These are phyloP conservation scores for Teratosphaeria epicoccoides DNA, from an alignment of 2,329 filamentous ascomycete genomes.

Conservation along the genomic window DNA sequence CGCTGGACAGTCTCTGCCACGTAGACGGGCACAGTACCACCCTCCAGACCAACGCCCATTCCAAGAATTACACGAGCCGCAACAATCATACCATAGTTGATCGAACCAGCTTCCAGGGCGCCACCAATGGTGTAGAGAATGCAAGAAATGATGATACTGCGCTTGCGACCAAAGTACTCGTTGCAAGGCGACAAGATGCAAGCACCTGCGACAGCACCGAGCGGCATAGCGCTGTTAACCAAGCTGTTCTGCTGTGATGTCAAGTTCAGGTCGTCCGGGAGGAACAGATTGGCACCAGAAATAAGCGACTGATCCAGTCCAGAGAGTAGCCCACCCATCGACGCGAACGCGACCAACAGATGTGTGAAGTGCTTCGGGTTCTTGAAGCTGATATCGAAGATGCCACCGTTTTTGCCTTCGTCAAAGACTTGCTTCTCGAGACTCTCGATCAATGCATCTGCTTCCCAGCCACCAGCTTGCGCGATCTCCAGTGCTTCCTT, in stretches of 20 bases:
- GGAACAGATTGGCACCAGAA: conserved; percentile 57
- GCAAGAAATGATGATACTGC: conserved; percentile 59
- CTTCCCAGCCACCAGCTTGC: conserved; percentile 30
- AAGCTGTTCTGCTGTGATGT: conserved; percentile 48
- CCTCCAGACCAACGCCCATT: conserved; percentile 60
- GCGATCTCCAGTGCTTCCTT: conserved; percentile 25
- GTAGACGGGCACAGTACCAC: conserved; percentile 64
- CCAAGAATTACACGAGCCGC: conserved; percentile 58
- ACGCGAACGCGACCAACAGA: conserved; percentile 59
- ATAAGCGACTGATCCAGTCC: conserved; percentile 65
- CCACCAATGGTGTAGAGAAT: conserved; percentile 61
- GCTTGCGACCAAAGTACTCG: conserved; percentile 55
- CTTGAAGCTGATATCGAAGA: conserved; percentile 48
- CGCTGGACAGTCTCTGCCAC: conserved; percentile 62
- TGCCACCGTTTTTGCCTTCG: conserved; percentile 28
- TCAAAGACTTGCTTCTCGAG: conserved; percentile 30
- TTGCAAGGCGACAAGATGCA: conserved; percentile 56
- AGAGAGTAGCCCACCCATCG: conserved; percentile 62
- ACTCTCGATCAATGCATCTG: conserved; percentile 34
- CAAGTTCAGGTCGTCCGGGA: conserved; percentile 50
- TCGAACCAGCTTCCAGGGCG: conserved; percentile 55
- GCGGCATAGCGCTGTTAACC: conserved; percentile 60
- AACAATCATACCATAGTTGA: conserved; percentile 63
- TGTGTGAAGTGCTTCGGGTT: conserved; percentile 58
- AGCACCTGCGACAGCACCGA: conserved; percentile 61